phyloP scores from a whole-genome alignment of 768 basidiomycete genomes.

The Boletus reticulatus region DNA sequence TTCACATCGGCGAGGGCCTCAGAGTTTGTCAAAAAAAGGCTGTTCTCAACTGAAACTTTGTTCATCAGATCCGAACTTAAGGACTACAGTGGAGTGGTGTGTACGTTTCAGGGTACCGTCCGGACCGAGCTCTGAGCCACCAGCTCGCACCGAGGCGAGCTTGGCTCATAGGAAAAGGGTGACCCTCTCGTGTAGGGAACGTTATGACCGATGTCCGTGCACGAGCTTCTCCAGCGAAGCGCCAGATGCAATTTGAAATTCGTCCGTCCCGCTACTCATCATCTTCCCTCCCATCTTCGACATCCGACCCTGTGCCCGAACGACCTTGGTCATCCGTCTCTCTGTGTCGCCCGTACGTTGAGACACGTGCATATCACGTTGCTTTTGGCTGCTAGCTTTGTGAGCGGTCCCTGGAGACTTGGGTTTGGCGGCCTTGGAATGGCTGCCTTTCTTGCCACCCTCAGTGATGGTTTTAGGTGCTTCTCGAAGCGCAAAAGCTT shows the following conservation, averaged over 20 bases:
- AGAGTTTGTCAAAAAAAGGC: not conserved
- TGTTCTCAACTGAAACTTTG: not conserved
- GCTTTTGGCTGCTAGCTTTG: slow-evolving; percentile 18
- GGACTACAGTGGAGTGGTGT: not conserved
- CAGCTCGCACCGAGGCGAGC: not conserved
- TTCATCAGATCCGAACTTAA: not conserved
- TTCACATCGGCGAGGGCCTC: not conserved
- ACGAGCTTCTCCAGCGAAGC: slow-evolving; percentile 62
- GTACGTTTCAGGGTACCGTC: not conserved
- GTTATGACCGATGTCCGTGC: slow-evolving; percentile 16
- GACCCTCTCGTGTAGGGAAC: not conserved
- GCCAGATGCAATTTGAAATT: slow-evolving; percentile 77
- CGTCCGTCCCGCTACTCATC: slow-evolving; percentile 61
- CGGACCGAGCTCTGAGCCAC: not conserved
- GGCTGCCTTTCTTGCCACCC: slow-evolving; percentile 17
- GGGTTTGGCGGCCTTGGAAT: not conserved
- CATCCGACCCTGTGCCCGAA: slow-evolving; percentile 78
- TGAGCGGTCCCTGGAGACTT: slow-evolving; percentile 6
- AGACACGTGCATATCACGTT: slow-evolving; percentile 34
- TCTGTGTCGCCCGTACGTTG: slow-evolving; percentile 56
- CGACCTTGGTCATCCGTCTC: slow-evolving; percentile 81
- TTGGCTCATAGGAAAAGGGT: not conserved
- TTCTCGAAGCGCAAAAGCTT: slow-evolving; percentile 87
- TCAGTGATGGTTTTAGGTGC: slow-evolving; percentile 53
- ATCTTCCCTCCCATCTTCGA: slow-evolving; percentile 79